Evolutionary conservation across 1,284 basidiomycete species (phyloP), one percentile per base, ranked within the genome.

Genomic region (Marasmius oreades): DNA sequence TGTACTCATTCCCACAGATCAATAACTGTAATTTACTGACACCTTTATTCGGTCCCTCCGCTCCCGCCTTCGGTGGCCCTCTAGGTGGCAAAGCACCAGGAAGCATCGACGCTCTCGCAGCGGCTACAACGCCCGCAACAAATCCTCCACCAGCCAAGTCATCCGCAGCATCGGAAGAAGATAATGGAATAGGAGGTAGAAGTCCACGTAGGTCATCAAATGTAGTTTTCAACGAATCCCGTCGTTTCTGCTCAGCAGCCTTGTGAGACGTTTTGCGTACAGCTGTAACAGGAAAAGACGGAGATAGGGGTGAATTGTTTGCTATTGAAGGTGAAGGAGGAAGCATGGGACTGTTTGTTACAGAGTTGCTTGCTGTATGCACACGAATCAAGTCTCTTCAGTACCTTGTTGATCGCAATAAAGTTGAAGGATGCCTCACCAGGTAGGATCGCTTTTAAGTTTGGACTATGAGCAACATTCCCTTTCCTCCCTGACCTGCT

Each of bases 221-320:
- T 16, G 93, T 95, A 10, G 89, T 88, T 74, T 99, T 99, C 62
- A 99, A 84, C 37, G 90, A 93, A 72, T 99, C 96, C 3, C 96
- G 86, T 20, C 96, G 87, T 69, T 97, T 96, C 70, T 99, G 96
- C 72, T 99, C 96, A 0, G 96, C 96, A 1, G 90, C 93, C 72
- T 98, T 98, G 74, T 99, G 96, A 0, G 94, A 95, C 0, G 91
- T 91, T 67, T 94, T 93, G 56, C 90, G 84, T n/a, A 80, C 71
- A 72, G 67, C 48, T 68, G 65, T 2, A 71, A 73, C 51, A 67
- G 69, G 16, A 54, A 54, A 1, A 64, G 50, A 52, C 56, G 63
- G 58, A 36, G 63, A 50, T 47, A 68, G 59, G 39, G 63, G 63
- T 44, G 61, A 56, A 55, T 54, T 51, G 52, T 52, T 50, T 56